Base-by-base conservation (phyloP, 1,139 yeast species). In the Yamadazyma diospyri region DNA sequence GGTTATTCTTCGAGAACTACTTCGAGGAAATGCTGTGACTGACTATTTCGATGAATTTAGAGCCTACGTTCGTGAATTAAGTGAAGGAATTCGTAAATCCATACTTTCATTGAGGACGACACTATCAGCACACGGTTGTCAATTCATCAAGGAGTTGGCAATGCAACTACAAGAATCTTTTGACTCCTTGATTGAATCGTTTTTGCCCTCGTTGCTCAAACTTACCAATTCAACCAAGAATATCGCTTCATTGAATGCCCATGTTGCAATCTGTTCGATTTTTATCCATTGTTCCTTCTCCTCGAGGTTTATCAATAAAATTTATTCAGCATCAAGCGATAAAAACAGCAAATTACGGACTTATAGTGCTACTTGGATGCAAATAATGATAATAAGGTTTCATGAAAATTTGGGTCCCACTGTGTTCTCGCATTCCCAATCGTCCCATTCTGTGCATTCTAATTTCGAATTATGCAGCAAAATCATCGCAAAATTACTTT, bases 41-140 rank as follows among this genome's bases (percentile, higher is more conserved):
- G 67, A 68, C 1, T 72, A 55, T 41, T 63, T 65, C 0, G 64
- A 62, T 0, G 74, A 67, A 4, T 55, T 81, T 25, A 48, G 74
- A 5, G 45, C 60, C 16, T 57, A 64, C 16, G 40, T 81, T n/a
- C 66, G 62, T 34, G 51, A 51, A 1, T 43, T 78, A 19, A 55
- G 74, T 2, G 87, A 78, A n/a, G 79, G 82, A 7, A 72, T 89
- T 2, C 62, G 74, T 35, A 88, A 86, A 45, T 79, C 88, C 0
- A 65, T 80, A 2, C 50, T 69, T 5, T 87, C 97, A 0, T 64
- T 92, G 35, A 69, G 99, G 49, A 92, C 99, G 0, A 84, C 96
- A 0, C 64, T 92, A 15, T 78, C 92, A 1, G 64, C 78, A 2
- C 75, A 83, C 47, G 85, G 89, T 0, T 83, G 95, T 49, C 86